Evolutionary conservation across 768 basidiomycete genomes (phyloP).

Genomic region (Termitomyces sp.): DNA sequence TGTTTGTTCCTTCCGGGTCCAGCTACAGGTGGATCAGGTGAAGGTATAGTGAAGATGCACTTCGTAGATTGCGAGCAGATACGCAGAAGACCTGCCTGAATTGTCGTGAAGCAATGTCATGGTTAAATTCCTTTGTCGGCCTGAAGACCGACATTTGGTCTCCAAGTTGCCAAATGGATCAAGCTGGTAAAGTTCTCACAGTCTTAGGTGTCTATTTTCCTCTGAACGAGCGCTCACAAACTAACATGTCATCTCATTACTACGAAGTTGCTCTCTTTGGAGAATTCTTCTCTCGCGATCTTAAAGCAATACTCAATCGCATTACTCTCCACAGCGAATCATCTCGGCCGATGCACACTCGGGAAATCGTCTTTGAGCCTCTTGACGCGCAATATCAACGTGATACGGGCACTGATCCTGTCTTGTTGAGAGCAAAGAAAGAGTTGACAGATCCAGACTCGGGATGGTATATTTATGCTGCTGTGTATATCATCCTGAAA

Average conservation of each 20-base stretch:
- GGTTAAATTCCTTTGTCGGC: neutral
- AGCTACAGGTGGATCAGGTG: neutral
- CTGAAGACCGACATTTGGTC: neutral
- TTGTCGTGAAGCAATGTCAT: no score
- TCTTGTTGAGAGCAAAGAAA: constrained; percentile 68
- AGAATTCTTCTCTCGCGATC: constrained; percentile 74
- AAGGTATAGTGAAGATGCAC: neutral
- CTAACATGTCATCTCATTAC: constrained; percentile 48
- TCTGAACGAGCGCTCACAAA: neutral
- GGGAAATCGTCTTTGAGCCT: constrained; percentile 82
- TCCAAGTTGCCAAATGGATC: neutral
- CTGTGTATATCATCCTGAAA: neutral
- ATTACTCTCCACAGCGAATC: constrained; percentile 81
- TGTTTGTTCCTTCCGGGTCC: neutral
- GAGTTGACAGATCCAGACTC: constrained; percentile 58
- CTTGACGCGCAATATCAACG: constrained; percentile 59
- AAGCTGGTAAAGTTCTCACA: neutral
- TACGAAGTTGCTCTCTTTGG: constrained; percentile 84
- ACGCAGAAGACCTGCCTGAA: neutral
- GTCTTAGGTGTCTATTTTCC: neutral
- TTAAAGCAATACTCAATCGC: constrained; percentile 72
- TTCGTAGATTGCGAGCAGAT: neutral
- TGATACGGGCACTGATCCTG: constrained; percentile 59
- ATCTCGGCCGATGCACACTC: constrained; percentile 63
- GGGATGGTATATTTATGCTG: constrained; percentile 49